Base-by-base conservation (phyloP, 2,329 filamentous ascomycete species). In the Epichloe festucae region DNA sequence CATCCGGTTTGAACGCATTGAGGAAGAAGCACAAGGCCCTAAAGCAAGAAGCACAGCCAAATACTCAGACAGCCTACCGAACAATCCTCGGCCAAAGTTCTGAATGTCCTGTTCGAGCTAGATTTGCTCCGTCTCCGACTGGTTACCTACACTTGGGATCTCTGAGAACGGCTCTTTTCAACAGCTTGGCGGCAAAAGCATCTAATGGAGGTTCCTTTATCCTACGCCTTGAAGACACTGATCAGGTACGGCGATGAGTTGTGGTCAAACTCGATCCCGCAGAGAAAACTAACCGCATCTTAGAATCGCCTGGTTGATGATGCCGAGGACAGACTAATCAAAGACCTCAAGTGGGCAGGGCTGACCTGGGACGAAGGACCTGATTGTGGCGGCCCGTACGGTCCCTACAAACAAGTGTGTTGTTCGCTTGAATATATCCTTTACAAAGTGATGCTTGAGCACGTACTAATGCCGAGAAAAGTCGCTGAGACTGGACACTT, bases 341-440 rank as follows among this genome's bases (percentile, higher is more conserved):
- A 85, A 53, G 91, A 97, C 63, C 69, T 98, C 50, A 75, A 76
- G 69, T 98, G 93, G 93, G 86, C 89, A 17, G 89, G 90, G 0
- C 71, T 98, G 35, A 72, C 84, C 50, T 98, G 91, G 91, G 90
- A 96, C 67, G 94, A 98, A 79, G 90, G 90, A 3, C 93, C 93
- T 4, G 79, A 86, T 60, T 76, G 88, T 40, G 87, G 85, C 38
- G 91, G 93, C 1, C 80, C 82, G 0, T 86, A 85, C 62, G 89
- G 89, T 2, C 89, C 93, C 0, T 98, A 95, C 67, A 80, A 80
- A 72, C 89, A 93, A 73, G 82, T 89, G 74, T 59, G 62, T 48
- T 19, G 27, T 31, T 44, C 31, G 27, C 39, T 17, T 8, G 5
- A 14, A 12, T 41, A 11, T 49, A 56, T 12, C 4, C 5, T 7